These are phyloP conservation scores for Nicotiana paniculata DNA, from an alignment of 257 asterid species.

Conservation along the genomic window DNA sequence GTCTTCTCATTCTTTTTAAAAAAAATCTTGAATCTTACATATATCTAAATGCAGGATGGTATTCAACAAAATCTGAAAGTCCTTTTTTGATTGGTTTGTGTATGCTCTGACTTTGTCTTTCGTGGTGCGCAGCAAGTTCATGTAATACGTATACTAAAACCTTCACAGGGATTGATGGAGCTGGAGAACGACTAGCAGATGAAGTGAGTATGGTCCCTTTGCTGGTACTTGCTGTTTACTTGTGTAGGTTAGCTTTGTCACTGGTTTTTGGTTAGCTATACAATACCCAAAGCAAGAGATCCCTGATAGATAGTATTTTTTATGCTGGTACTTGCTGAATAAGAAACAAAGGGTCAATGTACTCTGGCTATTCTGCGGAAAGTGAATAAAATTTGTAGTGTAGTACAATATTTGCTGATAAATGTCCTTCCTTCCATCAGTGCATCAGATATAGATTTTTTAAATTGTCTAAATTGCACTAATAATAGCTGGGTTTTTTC, in stretches of 20 bases:
- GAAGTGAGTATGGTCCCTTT: slow-evolving; percentile 57
- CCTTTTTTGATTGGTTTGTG: background rate
- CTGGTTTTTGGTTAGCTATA: background rate
- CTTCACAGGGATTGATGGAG: slow-evolving; percentile 83
- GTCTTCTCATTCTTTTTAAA: too few species aligned
- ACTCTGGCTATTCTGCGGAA: background rate
- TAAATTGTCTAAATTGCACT: background rate
- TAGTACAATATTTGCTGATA: background rate
- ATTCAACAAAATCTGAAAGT: background rate
- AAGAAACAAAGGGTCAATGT: background rate
- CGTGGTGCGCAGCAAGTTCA: slow-evolving; percentile 69
- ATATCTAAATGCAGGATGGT: background rate
- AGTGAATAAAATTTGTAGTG: background rate
- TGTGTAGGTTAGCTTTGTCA: background rate
- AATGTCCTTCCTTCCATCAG: background rate
- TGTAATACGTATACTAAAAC: slow-evolving; percentile 81
- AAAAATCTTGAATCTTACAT: background rate
- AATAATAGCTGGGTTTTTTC: background rate
- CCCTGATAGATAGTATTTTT: background rate
- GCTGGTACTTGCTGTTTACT: background rate
- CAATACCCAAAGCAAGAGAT: background rate
- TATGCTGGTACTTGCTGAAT: background rate
- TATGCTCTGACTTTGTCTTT: background rate
- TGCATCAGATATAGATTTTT: background rate
- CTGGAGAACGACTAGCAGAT: slow-evolving; percentile 92